Conservation (phyloP, 2,329 filamentous ascomycete species). For the Byssochlamys sp. region DNA sequence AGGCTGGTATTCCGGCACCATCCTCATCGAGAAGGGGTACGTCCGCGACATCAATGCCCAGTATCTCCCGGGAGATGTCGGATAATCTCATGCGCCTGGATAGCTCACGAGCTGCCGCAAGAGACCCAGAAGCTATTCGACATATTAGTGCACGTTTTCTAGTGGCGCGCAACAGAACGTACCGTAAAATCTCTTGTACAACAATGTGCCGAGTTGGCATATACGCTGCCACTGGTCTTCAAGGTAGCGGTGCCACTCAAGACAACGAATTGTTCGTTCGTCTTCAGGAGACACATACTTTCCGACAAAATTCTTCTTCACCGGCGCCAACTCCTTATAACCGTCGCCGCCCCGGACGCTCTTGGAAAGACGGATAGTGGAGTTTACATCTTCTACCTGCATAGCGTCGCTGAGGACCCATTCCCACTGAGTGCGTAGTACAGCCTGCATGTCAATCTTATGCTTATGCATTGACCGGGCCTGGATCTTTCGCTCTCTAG, state of each 20-base stretch:
- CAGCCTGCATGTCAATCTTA: conserved; percentile 60
- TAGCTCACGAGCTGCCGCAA: conserved; percentile 48
- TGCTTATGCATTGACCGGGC: conserved; percentile 67
- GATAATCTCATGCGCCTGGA: conserved; percentile 42
- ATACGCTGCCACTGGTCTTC: conserved; percentile 63
- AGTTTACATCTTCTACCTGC: conserved; percentile 23
- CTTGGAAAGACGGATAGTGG: conserved; percentile 21
- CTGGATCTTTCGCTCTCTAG: conserved; percentile 55
- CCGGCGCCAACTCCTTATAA: conserved; percentile 49
- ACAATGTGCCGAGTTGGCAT: conserved; percentile 56
- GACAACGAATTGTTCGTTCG: conserved; percentile 65
- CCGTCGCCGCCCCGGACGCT: conserved; percentile 45
- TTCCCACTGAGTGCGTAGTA: conserved; percentile 60
- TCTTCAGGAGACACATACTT: conserved; percentile 50
- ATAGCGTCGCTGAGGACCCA: conserved; percentile 30
- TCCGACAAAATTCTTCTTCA: conserved; percentile 63
- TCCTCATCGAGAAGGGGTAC: conserved; percentile 14
- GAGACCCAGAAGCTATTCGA: conserved; percentile 26
- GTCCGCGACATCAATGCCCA: conserved; percentile 30
- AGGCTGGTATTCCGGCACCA: conserved; percentile 13
- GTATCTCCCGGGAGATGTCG: conserved; percentile 33
- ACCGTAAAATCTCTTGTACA: conserved; percentile 81
- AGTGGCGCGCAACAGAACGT: conserved; percentile 35
- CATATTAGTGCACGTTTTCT: conserved; percentile 5
- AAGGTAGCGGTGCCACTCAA: conserved; percentile 77